These are phyloP conservation scores for Misopates orontium DNA, from an alignment of 257 asterid species.

Conservation along the genomic window DNA sequence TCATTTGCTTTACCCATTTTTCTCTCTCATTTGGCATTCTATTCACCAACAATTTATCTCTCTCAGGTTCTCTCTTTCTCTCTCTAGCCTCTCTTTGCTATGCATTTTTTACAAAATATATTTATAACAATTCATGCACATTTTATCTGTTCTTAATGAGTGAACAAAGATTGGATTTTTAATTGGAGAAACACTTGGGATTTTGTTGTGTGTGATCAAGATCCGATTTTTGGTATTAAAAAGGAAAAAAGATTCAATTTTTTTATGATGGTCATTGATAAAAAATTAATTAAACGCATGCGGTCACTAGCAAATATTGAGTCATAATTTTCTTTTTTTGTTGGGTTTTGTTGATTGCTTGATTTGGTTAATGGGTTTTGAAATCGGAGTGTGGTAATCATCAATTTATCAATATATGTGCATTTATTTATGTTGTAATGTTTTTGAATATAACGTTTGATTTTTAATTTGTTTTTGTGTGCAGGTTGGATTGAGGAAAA, in stretches of 20 bases:
- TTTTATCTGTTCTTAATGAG: slow-evolving; percentile 1
- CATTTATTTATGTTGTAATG: background rate
- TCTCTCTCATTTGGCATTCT: background rate
- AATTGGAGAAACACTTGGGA: slow-evolving; percentile 14
- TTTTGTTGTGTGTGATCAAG: slow-evolving; percentile 24
- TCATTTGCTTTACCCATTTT: slow-evolving; percentile 9
- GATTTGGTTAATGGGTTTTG: background rate
- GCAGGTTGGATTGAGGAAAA: slow-evolving; percentile 34
- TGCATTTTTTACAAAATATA: slow-evolving; percentile 1
- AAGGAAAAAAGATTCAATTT: background rate
- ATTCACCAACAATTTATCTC: no score
- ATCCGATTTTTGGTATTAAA: slow-evolving; percentile 25
- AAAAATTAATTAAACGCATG: background rate
- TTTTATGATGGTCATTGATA: background rate
- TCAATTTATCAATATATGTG: no score
- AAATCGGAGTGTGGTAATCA: no score
- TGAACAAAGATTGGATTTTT: background rate
- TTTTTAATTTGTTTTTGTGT: slow-evolving; percentile 21
- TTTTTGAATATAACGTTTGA: slow-evolving; percentile 30
- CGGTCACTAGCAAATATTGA: background rate
- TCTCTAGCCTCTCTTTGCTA: slow-evolving; percentile 23
- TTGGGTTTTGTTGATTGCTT: background rate
- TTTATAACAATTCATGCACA: background rate
- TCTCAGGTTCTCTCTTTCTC: slow-evolving; percentile 7
- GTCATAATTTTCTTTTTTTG: no score